These are phyloP conservation scores for Fusarium sp. DNA, from an alignment of 2,329 filamentous ascomycete genomes.

Conservation along the genomic window DNA sequence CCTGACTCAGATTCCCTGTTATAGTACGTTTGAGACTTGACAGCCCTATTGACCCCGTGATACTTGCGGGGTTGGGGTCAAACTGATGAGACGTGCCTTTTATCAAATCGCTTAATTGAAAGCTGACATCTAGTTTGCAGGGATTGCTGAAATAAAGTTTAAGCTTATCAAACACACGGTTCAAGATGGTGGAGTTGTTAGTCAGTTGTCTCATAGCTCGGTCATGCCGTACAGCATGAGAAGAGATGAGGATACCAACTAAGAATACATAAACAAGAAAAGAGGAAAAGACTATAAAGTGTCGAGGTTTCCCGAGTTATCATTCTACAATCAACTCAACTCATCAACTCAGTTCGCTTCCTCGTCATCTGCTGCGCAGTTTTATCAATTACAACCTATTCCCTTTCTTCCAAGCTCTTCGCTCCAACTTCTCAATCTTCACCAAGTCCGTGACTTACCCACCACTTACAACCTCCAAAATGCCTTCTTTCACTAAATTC, in stretches of 20 bases:
- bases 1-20: neutral
- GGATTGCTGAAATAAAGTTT: neutral
- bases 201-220: neutral
- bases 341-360: slow-evolving; percentile 2
- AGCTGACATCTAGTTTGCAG: neutral
- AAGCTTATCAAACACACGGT: neutral
- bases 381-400: neutral
- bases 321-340: neutral
- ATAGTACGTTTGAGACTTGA: neutral
- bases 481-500: neutral
- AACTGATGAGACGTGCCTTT: neutral
- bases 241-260: neutral
- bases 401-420: neutral
- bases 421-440: neutral
- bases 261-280: fast-evolving
- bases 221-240: neutral
- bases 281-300: neutral
- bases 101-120: neutral
- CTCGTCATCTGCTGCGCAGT: neutral
- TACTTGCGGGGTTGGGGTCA: neutral
- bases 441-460: neutral
- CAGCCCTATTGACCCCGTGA: neutral
- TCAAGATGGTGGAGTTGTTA: neutral
- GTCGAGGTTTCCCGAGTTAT: fast-evolving
- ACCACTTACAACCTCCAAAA: neutral